These are phyloP conservation scores for Ailanthus altissimus DNA, from an alignment of 345 rosid species.

Conservation along the genomic window DNA sequence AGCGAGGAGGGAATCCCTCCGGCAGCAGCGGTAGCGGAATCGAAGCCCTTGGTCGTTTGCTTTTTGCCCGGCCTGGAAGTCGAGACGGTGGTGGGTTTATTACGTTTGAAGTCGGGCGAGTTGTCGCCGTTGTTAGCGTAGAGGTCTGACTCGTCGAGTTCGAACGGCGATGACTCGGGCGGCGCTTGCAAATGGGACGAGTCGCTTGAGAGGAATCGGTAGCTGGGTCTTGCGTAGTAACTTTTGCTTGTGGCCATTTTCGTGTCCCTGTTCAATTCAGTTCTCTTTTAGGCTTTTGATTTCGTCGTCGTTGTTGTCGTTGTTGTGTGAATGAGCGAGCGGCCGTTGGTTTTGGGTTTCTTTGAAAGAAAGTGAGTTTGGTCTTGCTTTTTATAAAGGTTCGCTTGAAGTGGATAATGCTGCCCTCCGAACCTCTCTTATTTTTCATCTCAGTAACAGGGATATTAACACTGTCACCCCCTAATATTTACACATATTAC, in stretches of 20 bases:
- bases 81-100: slow-evolving; percentile 22
- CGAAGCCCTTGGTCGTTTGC: slow-evolving; percentile 21
- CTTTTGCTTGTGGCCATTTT: slow-evolving; percentile 75
- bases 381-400: slow-evolving; percentile 57
- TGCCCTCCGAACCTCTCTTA: not conserved
- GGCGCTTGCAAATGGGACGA: slow-evolving; percentile 33
- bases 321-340: not conserved
- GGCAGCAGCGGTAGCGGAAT: slow-evolving; percentile 22
- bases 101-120: slow-evolving; percentile 59
- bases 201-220: slow-evolving; percentile 67
- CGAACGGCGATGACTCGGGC: slow-evolving; percentile 52
- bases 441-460: not conserved
- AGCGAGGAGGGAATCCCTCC: slow-evolving; percentile 57
- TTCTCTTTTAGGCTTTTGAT: not conserved
- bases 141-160: slow-evolving; percentile 88
- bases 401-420: slow-evolving; percentile 59
- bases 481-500: no score
- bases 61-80: slow-evolving; percentile 41
- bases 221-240: slow-evolving; percentile 58
- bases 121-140: slow-evolving; percentile 37
- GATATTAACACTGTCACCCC: no score
- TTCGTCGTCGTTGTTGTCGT: not conserved
- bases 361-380: not conserved
- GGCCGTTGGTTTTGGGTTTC: not conserved
- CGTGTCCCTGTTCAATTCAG: not conserved